These are phyloP conservation scores for Neocatenulostroma microsporum DNA, from an alignment of 2,329 filamentous ascomycete species.

Conservation along the genomic window DNA sequence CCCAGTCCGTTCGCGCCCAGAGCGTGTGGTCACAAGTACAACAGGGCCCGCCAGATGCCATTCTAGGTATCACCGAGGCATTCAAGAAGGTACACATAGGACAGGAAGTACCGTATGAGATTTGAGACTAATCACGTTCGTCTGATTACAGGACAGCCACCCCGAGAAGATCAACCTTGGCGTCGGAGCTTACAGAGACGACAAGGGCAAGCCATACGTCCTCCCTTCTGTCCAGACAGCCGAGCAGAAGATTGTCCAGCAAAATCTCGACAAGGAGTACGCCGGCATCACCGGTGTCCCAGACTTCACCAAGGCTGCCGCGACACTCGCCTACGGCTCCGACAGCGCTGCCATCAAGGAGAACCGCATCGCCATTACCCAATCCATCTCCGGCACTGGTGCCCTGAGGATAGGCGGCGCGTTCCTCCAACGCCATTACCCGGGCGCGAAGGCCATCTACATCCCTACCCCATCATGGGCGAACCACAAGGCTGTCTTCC, in stretches of 20 bases:
- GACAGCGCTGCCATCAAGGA: conserved; percentile 67
- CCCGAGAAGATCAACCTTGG: conserved; percentile 96
- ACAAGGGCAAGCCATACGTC: conserved; percentile 96
- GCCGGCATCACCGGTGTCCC: conserved; percentile 94
- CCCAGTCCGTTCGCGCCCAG: conserved; percentile 49
- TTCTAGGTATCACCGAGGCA: conserved; percentile 81
- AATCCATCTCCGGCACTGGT: conserved; percentile 96
- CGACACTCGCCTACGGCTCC: conserved; percentile 79
- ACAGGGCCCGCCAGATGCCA: conserved; percentile 85
- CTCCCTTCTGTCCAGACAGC: conserved; percentile 86
- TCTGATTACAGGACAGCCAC: conserved; percentile 47
- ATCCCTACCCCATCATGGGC: conserved; percentile 95
- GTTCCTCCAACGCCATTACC: conserved; percentile 88
- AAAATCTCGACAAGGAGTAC: conserved; percentile 91
- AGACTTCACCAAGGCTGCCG: conserved; percentile 86
- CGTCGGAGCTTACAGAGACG: conserved; percentile 97
- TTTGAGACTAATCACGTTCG: no score
- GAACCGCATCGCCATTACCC: conserved; percentile 78
- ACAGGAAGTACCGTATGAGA: no score
- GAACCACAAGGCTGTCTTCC: conserved; percentile 96
- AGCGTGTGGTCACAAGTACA: conserved; percentile 88
- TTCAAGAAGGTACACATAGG: conserved; percentile 97
- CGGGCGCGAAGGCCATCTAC: conserved; percentile 89
- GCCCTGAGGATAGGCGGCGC: conserved; percentile 89
- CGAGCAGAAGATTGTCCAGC: conserved; percentile 74